Conservation (phyloP, 805 yeast genomes). For the Suhomyces sp. region DNA sequence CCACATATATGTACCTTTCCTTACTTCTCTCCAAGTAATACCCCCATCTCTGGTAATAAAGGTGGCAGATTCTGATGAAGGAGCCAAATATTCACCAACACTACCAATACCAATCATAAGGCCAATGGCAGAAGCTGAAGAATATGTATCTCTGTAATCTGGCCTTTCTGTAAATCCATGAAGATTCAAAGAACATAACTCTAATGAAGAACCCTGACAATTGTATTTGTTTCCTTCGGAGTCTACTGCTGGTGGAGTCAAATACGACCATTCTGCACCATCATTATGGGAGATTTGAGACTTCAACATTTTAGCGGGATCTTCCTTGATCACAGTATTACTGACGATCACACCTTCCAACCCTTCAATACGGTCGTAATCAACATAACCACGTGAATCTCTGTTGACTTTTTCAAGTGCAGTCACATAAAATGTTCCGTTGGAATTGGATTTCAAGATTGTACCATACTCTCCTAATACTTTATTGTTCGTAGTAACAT, state of each 20-base stretch:
- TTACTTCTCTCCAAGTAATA: conserved; percentile 77
- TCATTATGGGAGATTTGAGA: conserved; percentile 84
- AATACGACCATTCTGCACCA: conserved; percentile 80
- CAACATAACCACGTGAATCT: conserved; percentile 72
- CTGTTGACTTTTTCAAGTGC: conserved; percentile 74
- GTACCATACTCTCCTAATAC: conserved; percentile 67
- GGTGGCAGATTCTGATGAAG: conserved; percentile 58
- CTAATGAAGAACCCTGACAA: conserved; percentile 52
- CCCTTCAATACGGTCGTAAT: conserved; percentile 79
- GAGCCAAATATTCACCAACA: conserved; percentile 64
- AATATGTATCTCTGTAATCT: conserved; percentile 80
- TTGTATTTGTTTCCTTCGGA: conserved; percentile 54
- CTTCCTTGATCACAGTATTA: conserved; percentile 63
- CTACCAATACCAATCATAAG: conserved; percentile 90
- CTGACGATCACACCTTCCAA: conserved; percentile 82
- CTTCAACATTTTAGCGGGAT: conserved; percentile 54
- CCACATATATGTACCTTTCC: conserved; percentile 80
- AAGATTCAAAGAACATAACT: conserved; percentile 74
- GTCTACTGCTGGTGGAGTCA: conserved; percentile 69
- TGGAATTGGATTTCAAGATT: conserved; percentile 81
- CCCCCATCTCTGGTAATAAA: conserved; percentile 91
- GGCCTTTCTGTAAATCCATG: conserved; percentile 89
- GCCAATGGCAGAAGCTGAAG: conserved; percentile 89
- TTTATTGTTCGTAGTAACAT: conserved; percentile 65
- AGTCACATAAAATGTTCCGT: conserved; percentile 82